A percentile compares a stretch with the other conserved stretches of the same genome.
Conservation (phyloP, 345 rosid genomes). For the Citrus medica region DNA sequence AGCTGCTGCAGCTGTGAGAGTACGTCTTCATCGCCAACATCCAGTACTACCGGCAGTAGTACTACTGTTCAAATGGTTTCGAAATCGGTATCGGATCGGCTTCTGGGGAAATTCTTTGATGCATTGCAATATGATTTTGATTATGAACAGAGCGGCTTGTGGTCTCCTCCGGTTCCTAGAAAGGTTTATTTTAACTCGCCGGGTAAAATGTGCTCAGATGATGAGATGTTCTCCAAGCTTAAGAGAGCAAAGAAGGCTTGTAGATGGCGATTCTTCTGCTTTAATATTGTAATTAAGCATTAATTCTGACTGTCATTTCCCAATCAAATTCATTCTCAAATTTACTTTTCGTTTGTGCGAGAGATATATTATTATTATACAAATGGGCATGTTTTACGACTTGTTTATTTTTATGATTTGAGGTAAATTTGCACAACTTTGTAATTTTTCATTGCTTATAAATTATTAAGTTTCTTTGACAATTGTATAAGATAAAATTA, state of each 20-base stretch:
- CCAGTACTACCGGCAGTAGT: not conserved
- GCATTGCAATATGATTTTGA: conserved; percentile 36
- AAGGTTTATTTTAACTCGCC: conserved; percentile 27
- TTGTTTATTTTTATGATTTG: not conserved
- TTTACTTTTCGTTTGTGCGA: not conserved
- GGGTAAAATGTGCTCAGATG: conserved; percentile 1
- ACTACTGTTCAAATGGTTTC: conserved; percentile 26
- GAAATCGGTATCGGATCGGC: conserved; percentile 26
- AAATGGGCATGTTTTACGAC: not conserved
- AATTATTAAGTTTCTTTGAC: not conserved
- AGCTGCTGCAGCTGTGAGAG: not conserved
- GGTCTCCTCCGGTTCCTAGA: conserved; percentile 37
- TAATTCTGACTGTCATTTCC: no score
- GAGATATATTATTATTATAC: not conserved
- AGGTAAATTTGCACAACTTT: not conserved
- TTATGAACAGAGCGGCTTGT: conserved; percentile 36
- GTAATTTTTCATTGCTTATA: not conserved
- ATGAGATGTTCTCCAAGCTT: not conserved
- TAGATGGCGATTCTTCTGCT: conserved; percentile 9
- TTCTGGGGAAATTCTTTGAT: conserved; percentile 38
- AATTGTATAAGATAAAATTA: not conserved
- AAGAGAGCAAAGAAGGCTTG: conserved; percentile 20
- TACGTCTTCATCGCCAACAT: not conserved
- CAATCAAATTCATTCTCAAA: not conserved
- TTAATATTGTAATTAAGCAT: conserved; percentile 1